Evolutionary conservation across 306 rosid genomes (phyloP).

Genomic region (Hippophae rhamnoides): DNA sequence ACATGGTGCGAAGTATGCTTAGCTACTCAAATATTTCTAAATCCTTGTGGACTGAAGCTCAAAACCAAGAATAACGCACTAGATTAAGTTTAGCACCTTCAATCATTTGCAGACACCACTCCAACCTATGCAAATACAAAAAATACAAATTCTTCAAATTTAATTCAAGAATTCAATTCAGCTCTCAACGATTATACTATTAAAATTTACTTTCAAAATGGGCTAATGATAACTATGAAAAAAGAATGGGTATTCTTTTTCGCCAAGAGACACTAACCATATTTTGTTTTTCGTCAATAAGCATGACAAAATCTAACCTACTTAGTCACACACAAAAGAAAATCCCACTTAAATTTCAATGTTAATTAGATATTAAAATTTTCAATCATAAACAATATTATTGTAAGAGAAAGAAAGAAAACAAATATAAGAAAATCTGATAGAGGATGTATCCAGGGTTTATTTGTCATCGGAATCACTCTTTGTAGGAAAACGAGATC

Average conservation of each 20-base stretch:
- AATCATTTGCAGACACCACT: slow-evolving; percentile 56
- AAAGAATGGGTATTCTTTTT: neutral
- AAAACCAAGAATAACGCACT: slow-evolving; percentile 25
- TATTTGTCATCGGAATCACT: slow-evolving; percentile 39
- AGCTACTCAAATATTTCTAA: too few relatives aligned
- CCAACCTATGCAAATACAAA: slow-evolving; percentile 51
- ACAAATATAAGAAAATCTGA: slow-evolving; percentile 32
- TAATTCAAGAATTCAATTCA: neutral
- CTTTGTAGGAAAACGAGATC: slow-evolving; percentile 31
- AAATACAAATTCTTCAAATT: neutral
- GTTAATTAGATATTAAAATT: neutral
- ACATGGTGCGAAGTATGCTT: too few relatives aligned
- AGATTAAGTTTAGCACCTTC: slow-evolving; percentile 75
- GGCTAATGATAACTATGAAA: neutral
- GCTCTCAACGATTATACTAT: too few relatives aligned
- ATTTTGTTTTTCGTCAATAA: slow-evolving; percentile 73
- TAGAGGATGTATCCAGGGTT: slow-evolving; percentile 49
- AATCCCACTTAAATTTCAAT: slow-evolving; percentile 7
- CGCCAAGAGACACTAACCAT: slow-evolving; percentile 49
- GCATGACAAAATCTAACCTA: slow-evolving; percentile 80
- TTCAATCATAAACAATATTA: neutral
- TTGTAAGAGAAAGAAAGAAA: neutral
- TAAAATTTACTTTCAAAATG: too few relatives aligned
- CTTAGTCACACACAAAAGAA: slow-evolving; percentile 20
- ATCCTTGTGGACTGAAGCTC: too few relatives aligned